Conservation (phyloP, 208 protist genomes). For the Wallacemonas sp. region DNA sequence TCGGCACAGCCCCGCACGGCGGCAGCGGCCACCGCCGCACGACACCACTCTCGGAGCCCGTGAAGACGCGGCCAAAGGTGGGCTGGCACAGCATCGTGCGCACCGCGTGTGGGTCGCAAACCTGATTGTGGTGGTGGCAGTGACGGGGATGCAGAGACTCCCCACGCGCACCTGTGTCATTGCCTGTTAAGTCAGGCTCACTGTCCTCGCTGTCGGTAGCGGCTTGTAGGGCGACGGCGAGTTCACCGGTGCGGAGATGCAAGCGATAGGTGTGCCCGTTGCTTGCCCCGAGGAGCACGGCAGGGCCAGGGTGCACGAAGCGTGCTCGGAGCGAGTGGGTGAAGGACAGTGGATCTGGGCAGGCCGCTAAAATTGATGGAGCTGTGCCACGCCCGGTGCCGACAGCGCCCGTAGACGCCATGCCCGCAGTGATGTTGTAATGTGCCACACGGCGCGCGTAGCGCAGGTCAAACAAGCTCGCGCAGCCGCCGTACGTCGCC, state of each 20-base stretch:
- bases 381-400: background rate
- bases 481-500: slow-evolving; percentile 34
- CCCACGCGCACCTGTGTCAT: too few relatives aligned
- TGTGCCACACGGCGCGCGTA: slow-evolving; percentile 42
- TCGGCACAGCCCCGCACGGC: background rate
- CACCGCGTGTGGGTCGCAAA: slow-evolving; percentile 2
- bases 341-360: slow-evolving; percentile 29
- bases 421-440: slow-evolving; percentile 7
- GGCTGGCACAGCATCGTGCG: slow-evolving; percentile 54
- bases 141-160: too few relatives aligned
- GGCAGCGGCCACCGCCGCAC: slow-evolving; percentile 49
- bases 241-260: slow-evolving; percentile 12
- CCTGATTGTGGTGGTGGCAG: too few relatives aligned
- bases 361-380: slow-evolving; percentile 33
- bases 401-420: background rate
- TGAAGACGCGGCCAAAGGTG: slow-evolving; percentile 38
- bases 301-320: slow-evolving; percentile 16
- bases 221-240: slow-evolving; percentile 22
- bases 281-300: slow-evolving; percentile 46
- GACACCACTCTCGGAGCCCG: slow-evolving; percentile 61
- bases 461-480: slow-evolving; percentile 72
- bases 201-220: too few relatives aligned
- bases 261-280: slow-evolving; percentile 25
- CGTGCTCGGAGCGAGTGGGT: slow-evolving; percentile 10
- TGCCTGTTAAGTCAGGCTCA: too few relatives aligned